Evolutionary conservation across 2,329 filamentous ascomycete species (phyloP), one percentile per base, ranked within the genome.

Genomic region (Sporothrix phasma): DNA sequence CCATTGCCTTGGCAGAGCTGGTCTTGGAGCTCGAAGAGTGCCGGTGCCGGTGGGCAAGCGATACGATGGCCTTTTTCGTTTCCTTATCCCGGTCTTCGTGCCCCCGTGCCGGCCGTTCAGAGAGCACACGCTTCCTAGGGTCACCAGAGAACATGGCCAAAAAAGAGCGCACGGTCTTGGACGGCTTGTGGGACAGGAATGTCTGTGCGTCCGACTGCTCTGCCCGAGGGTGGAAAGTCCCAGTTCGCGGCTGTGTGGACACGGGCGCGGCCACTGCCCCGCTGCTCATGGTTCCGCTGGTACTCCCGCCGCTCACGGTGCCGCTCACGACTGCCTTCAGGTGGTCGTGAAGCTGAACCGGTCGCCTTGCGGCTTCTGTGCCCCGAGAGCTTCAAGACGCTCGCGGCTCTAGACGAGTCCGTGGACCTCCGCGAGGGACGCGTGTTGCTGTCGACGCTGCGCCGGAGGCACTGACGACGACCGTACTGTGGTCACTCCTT

Each of bases 301-400:
- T 34, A 62, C 26, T 66, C 64, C 6, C 64, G 65, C 5, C 63
- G 53, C 41, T 65, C 64, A 29, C 64, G 51, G 11, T 60, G 61
- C 5, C 26, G 65, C 41, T 43, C 49, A 5, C 43, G 56, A 19
- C 39, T 19, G 10, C 47, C 63, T 24, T 31, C 34, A 7, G 13
- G 51, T 11, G 47, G 47, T 4, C 19, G 19, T 3, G 22, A 22
- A 11, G 53, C 3, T 7, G 56, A 15, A 13, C n/a, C 56, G 1
- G 10, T 5, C 19, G 8, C 39, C 24, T 41, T 29, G 3, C 56
- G 24, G 24, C 37, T 59, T 31, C 45, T 39, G 31, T 17, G 13
- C 22, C 22, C 53, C 15, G 51, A 54, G 13, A 22, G n/a, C 49
- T 37, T 22, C 49, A 37, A 17, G 13, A 37, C 61, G 34, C 7